These are phyloP conservation scores for Pyricularia sp. DNA, from an alignment of 2,329 filamentous ascomycete species.

Conservation along the genomic window DNA sequence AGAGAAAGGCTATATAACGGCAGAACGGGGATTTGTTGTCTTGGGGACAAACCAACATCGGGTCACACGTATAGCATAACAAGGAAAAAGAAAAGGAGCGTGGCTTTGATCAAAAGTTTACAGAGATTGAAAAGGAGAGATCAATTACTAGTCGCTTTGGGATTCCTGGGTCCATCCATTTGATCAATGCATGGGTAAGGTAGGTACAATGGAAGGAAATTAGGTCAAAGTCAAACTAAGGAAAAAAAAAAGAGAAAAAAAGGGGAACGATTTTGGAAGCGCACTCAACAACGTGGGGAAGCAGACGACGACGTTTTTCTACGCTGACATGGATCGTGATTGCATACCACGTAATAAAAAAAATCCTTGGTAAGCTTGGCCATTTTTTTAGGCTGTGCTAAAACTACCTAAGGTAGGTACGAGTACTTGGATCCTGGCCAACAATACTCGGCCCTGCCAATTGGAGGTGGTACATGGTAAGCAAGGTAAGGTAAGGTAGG, in stretches of 20 bases:
- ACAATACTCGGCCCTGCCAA: background rate
- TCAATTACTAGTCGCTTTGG: background rate
- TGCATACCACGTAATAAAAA: background rate
- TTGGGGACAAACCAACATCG: background rate
- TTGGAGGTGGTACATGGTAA: background rate
- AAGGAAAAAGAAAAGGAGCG: background rate
- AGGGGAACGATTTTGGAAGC: background rate
- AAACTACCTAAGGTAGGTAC: background rate
- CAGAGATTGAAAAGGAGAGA: background rate
- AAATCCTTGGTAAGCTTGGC: background rate
- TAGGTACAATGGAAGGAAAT: background rate
- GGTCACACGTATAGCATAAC: background rate
- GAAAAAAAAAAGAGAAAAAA: background rate
- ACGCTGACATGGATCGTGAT: background rate
- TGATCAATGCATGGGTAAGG: background rate
- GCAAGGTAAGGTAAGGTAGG: background rate
- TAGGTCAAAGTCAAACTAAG: background rate
- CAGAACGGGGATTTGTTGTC: background rate
- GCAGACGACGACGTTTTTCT: background rate
- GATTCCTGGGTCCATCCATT: background rate
- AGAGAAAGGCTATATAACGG: background rate
- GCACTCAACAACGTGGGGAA: background rate
- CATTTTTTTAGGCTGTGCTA: background rate
- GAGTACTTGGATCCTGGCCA: background rate
- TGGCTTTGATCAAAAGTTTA: background rate